Conservation (phyloP, 331 rosid genomes). For the Malus hybrid region DNA sequence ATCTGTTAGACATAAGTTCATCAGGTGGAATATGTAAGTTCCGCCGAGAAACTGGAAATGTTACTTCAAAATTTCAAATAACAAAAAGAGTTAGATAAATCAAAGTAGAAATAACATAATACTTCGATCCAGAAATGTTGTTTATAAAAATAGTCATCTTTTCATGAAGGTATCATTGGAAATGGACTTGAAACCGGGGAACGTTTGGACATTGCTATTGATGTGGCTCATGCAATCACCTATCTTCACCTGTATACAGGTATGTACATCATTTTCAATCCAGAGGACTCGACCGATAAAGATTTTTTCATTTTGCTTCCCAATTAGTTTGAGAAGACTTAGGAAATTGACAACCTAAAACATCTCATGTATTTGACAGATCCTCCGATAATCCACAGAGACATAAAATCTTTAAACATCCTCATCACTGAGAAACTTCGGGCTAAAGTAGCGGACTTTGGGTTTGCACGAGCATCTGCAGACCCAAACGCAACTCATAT, state of each 20-base stretch:
- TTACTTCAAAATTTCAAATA: no score
- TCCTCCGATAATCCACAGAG: conserved; percentile 89
- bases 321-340: background rate
- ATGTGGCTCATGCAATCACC: conserved; percentile 91
- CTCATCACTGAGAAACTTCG: conserved; percentile 77
- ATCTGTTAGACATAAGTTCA: background rate
- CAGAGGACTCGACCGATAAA: background rate
- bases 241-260: conserved; percentile 94
- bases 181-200: conserved; percentile 64
- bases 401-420: conserved; percentile 79
- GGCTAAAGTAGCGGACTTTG: conserved; percentile 96
- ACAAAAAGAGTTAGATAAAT: background rate
- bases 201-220: conserved; percentile 87
- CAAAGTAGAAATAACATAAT: background rate
- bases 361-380: conserved; percentile 47
- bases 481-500: conserved; percentile 68
- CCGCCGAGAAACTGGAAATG: background rate
- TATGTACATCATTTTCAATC: conserved; percentile 14
- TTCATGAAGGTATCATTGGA: conserved; percentile 54
- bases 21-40: background rate
- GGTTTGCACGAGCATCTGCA: conserved; percentile 65
- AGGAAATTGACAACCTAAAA: conserved; percentile 3
- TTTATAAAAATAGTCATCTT: background rate
- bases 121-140: background rate
- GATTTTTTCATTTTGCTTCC: background rate